phyloP scores from a whole-genome alignment of 1,284 basidiomycete species.

The Dichomitus squalens region DNA sequence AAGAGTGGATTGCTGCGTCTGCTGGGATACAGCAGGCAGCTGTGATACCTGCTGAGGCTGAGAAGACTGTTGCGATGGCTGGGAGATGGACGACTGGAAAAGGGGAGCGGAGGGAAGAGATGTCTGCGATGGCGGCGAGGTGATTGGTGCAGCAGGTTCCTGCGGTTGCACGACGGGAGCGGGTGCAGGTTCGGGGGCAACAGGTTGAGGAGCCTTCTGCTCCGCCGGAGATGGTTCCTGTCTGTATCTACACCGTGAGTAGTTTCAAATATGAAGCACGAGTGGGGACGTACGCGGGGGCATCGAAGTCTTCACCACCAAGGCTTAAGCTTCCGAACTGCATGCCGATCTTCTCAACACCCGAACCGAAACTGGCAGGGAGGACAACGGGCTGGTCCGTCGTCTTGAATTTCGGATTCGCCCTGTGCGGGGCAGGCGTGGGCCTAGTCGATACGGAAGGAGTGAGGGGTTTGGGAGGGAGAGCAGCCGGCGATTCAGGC shows the following conservation, averaged over 20 bases:
- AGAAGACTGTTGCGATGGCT: constrained; percentile 36
- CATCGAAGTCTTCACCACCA: constrained; percentile 62
- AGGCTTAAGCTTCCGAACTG: constrained; percentile 80
- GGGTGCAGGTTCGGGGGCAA: constrained; percentile 31
- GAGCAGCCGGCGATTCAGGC: constrained; percentile 32
- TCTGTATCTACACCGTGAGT: constrained; percentile 11
- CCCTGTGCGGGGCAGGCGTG: constrained; percentile 52
- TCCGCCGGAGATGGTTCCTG: constrained; percentile 30
- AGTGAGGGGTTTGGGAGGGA: constrained; percentile 39
- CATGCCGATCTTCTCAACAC: constrained; percentile 77
- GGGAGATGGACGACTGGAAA: constrained; percentile 53
- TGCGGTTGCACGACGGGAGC: constrained; percentile 22
- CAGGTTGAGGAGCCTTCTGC: constrained; percentile 29
- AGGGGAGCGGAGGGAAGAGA: constrained; percentile 33
- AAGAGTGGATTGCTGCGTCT: constrained; percentile 41
- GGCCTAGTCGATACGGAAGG: constrained; percentile 46
- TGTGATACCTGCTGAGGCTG: constrained; percentile 30
- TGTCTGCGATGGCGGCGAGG: constrained; percentile 36
- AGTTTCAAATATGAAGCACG: background rate
- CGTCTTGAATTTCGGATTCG: constrained; percentile 63
- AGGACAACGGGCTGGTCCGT: constrained; percentile 77
- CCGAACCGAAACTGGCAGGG: constrained; percentile 60
- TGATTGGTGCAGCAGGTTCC: constrained; percentile 24
- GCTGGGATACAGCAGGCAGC: constrained; percentile 36
- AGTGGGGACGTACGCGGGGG: constrained; percentile 35